Percentiles rank a stretch among this genome's conserved stretches.
Evolutionary conservation across 208 protist species (phyloP).

Genomic region (Acanthamoeba quina): DNA sequence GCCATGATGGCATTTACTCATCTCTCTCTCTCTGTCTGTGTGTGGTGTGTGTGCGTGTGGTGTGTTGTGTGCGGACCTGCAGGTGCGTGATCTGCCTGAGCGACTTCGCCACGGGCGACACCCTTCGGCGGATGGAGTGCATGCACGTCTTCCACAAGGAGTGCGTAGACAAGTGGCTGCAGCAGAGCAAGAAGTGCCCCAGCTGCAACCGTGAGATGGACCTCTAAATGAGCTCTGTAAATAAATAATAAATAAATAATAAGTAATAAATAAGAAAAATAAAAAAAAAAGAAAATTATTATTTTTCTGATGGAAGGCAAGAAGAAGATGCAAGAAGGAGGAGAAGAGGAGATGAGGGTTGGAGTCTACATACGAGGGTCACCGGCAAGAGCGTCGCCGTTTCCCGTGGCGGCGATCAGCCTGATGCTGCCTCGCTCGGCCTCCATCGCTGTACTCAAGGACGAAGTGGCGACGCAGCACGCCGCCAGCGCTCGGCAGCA

Average conservation of each 20-base stretch:
- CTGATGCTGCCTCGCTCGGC: neutral
- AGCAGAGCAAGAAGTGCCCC: neutral
- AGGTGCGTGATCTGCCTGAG: conserved; percentile 46
- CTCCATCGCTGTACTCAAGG: neutral
- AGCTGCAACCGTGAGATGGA: conserved; percentile 20
- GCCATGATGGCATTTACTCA: neutral
- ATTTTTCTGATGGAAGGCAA: no score
- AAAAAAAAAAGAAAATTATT: no score
- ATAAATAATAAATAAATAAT: no score
- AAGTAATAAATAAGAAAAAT: no score
- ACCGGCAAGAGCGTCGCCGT: neutral
- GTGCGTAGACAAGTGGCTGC: conserved; percentile 28
- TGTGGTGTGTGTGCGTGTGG: neutral
- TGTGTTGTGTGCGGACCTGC: no score
- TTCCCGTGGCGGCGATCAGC: neutral
- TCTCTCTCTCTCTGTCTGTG: neutral
- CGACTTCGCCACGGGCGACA: neutral
- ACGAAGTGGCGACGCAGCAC: neutral
- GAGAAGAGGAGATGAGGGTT: neutral
- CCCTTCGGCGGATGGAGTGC: conserved; percentile 12
- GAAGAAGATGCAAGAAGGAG: no score
- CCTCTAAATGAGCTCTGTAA: neutral
- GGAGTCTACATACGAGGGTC: neutral
- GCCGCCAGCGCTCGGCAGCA: neutral
- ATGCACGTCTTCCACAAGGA: conserved; percentile 33